Conservation (phyloP, 148 eudicot genomes). For the Heliamphora exappendiculata region DNA sequence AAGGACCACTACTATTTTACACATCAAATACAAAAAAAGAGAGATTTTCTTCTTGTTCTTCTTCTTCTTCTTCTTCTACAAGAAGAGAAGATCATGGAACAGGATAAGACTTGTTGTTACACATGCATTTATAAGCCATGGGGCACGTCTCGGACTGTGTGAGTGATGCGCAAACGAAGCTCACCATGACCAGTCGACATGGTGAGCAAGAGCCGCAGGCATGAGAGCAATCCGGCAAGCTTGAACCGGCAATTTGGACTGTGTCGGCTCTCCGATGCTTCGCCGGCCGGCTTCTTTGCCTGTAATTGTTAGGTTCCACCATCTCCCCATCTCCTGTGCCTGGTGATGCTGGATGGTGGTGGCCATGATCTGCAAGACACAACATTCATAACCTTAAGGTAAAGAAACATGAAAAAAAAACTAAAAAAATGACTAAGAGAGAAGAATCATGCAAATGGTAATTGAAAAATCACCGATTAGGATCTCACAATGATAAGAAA, state of each 20-base stretch:
- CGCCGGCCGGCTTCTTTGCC: conserved; percentile 1
- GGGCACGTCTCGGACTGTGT: conserved; percentile 75
- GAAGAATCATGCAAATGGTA: background rate
- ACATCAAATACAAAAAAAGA: background rate
- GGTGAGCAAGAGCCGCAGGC: conserved; percentile 73
- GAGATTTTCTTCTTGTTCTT: background rate
- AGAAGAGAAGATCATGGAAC: no score
- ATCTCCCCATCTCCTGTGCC: background rate
- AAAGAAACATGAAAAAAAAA: background rate
- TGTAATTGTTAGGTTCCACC: background rate
- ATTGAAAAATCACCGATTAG: no score
- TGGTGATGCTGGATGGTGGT: conserved; percentile 12
- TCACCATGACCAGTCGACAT: conserved; percentile 71
- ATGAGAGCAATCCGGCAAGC: conserved; percentile 64
- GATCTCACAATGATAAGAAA: no score
- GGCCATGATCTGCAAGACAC: conserved; percentile 14
- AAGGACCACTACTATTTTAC: background rate
- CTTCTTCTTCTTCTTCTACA: background rate
- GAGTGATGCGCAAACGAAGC: conserved; percentile 54
- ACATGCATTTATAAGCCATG: conserved; percentile 77
- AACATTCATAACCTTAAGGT: background rate
- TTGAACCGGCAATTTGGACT: conserved; percentile 52
- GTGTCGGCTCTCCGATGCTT: conserved; percentile 28
- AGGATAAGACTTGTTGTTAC: conserved; percentile 65
- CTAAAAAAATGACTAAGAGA: background rate